Percentiles rank a stretch among this genome's conserved stretches.
phyloP scores from a whole-genome alignment of 371 early-diverging fungal genomes.

The Mucor lusitanicus region DNA sequence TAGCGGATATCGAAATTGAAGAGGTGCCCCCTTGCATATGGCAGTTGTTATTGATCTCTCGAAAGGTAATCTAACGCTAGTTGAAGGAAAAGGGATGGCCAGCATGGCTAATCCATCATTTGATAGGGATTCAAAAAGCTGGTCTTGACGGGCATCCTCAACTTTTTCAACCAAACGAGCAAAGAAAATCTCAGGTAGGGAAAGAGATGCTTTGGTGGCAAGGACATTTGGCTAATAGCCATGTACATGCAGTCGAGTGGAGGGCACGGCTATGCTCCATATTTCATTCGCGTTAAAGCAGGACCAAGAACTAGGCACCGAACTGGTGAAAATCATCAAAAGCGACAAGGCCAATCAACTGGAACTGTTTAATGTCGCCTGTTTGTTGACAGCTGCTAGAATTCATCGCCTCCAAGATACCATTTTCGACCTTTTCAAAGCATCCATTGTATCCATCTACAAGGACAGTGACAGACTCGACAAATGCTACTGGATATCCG shows the following conservation, averaged over 20 bases:
- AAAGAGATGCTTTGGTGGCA: not conserved
- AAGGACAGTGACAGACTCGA: constrained; percentile 54
- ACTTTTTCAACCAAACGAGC: constrained; percentile 13
- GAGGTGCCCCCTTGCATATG: constrained; percentile 60
- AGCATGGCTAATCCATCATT: not conserved
- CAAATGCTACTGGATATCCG: constrained; percentile 53
- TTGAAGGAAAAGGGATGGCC: not conserved
- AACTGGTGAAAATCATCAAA: constrained; percentile 58
- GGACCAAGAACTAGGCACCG: constrained; percentile 64
- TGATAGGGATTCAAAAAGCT: constrained; percentile 22
- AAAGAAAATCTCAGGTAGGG: not conserved
- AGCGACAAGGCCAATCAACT: constrained; percentile 42
- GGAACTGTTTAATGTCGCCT: constrained; percentile 55
- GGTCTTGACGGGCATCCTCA: constrained; percentile 17
- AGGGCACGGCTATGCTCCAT: constrained; percentile 66
- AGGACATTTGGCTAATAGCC: not conserved
- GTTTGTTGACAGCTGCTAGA: constrained; percentile 59
- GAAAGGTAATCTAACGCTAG: constrained; percentile 45
- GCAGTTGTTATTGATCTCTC: constrained; percentile 56
- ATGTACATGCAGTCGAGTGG: constrained; percentile 25
- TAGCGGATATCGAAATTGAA: constrained; percentile 52
- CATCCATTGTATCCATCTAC: constrained; percentile 44
- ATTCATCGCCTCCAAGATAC: constrained; percentile 62
- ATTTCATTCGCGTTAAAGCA: constrained; percentile 65
- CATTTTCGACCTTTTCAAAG: constrained; percentile 54